Conservation (phyloP, 1,139 yeast species). For the Petasospora fabianii region DNA sequence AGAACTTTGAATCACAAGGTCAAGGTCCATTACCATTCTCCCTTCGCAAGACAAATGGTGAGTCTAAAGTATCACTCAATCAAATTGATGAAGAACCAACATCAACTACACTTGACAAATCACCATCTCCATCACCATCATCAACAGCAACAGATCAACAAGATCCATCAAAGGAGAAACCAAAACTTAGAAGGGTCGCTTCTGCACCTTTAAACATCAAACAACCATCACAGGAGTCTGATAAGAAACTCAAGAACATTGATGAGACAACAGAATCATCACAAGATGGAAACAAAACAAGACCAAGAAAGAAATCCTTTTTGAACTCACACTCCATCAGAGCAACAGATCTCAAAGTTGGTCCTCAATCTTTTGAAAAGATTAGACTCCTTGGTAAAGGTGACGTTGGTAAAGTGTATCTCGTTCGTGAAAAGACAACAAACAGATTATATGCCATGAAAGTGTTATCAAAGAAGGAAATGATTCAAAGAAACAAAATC, state of each 20-base stretch:
- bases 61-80: conserved; percentile 16
- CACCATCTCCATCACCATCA: not conserved
- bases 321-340: conserved; percentile 25
- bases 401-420: conserved; percentile 94
- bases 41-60: conserved; percentile 30
- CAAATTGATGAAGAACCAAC: conserved; percentile 21
- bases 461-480: conserved; percentile 82
- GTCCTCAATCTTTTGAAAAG: conserved; percentile 85
- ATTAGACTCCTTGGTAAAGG: conserved; percentile 89
- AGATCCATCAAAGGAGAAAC: conserved; percentile 5
- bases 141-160: not conserved
- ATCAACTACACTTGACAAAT: not conserved
- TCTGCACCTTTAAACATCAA: conserved; percentile 67
- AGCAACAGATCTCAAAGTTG: conserved; percentile 42
- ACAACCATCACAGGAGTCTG: conserved; percentile 9
- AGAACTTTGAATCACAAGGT: conserved; percentile 16
- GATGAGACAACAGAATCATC: conserved; percentile 13
- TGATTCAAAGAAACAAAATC: conserved; percentile 92
- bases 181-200: conserved; percentile 68
- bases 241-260: conserved; percentile 14
- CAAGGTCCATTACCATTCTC: conserved; percentile 34
- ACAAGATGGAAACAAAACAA: no score
- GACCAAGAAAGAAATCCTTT: conserved; percentile 26
- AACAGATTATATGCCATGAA: conserved; percentile 88
- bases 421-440: conserved; percentile 78